Evolutionary conservation across 2,329 filamentous ascomycete genomes (phyloP), one percentile per base, ranked within the genome.

Genomic region (Parastagonospora nodorum): DNA sequence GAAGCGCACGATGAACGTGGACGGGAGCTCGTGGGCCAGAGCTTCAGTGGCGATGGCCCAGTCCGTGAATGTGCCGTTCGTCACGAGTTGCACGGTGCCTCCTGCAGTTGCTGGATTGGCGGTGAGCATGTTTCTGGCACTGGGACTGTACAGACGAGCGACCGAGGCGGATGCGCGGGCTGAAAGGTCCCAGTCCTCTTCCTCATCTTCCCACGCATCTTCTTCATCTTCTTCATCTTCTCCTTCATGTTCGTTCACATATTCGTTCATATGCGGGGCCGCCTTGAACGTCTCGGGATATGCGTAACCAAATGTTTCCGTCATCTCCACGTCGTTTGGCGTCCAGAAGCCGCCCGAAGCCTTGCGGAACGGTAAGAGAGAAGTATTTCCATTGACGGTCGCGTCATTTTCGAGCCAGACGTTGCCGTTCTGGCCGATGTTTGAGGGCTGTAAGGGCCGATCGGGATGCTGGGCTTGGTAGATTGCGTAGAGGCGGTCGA

Each of bases 401-500:
- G 54, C 50, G 19, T 51, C 38, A 30, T 63, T 51, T 7, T 77
- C 62, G 47, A 84, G 81, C 16, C 64, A 67, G 1, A 69, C 64
- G n/a, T 65, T 74, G 5, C 61, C 59, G 8, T 36, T 48, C 2
- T 41, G 49, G n/a, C 47, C 50, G 10, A 75, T 68, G 8, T 44
- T 53, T 4, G 53, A 52, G 0, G 86, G 80, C 19, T 79, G 73
- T 9, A 91, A 80, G 74, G 84, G 91, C 8, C 80, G 80, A n/a
- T 83, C 75, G 0, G 88, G 88, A 54, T 93, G 82, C 5, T 92
- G 72, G 1, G 81, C 78, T 74, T 92, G 89, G 86, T 88, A 94
- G 58, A 95, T 80, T 32, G 88, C 84, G 71, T 92, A 90, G 4
- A 70, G 47, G 11, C 72, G 67, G 45, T 74, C 72, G 31, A 73